phyloP scores from a whole-genome alignment of 495 filamentous ascomycete genomes.

The Cercophora newfieldiana region DNA sequence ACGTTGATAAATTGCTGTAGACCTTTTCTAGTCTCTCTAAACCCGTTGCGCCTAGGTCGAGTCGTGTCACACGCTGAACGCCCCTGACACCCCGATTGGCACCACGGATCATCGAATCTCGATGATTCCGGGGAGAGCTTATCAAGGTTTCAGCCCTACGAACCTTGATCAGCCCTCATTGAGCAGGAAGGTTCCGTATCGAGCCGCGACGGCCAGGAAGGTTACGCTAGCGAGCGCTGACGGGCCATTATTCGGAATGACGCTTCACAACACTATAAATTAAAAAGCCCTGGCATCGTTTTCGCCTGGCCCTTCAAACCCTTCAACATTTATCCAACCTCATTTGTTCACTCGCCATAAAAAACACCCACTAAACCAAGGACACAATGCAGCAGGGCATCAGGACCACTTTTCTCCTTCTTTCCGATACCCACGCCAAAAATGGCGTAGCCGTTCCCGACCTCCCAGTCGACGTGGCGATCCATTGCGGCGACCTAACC shows the following conservation, averaged over 20 bases:
- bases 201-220: conserved; percentile 6
- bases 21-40: too few relatives aligned
- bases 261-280: not conserved
- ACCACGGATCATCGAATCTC: conserved; percentile 5
- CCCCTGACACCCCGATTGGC: not conserved
- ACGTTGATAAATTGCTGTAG: not conserved
- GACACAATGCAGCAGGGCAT: conserved; percentile 8
- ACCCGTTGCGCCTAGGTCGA: too few relatives aligned
- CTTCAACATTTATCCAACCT: conserved; percentile 6
- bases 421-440: conserved; percentile 63
- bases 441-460: not conserved
- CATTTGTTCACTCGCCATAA: conserved; percentile 4
- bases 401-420: conserved; percentile 52
- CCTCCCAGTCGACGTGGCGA: conserved; percentile 54
- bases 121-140: conserved; percentile 6
- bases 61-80: too few relatives aligned
- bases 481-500: conserved; percentile 78
- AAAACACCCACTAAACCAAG: conserved; percentile 9
- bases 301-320: conserved; percentile 6
- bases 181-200: not conserved
- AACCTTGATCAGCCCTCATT: not conserved
- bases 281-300: conserved; percentile 5
- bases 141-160: conserved; percentile 6
- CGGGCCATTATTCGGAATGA: too few relatives aligned
- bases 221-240: not conserved